Conservation (phyloP, 192 early-diverging fungal species). For the Linderina pennispora region DNA sequence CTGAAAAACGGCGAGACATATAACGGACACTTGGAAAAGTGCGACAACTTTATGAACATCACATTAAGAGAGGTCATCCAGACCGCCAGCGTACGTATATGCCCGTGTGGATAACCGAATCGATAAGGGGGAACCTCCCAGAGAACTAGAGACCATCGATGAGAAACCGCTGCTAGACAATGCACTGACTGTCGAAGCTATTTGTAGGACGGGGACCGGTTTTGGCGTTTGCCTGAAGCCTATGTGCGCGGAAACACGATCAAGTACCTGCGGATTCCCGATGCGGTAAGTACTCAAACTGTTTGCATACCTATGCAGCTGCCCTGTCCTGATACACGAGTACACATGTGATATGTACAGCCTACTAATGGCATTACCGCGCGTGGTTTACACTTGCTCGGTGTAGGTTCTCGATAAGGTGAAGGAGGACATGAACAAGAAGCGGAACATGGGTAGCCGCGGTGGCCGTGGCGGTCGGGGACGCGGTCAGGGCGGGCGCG, state of each 20-base stretch:
- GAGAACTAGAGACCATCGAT: too few species aligned
- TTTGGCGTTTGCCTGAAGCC: conserved; percentile 86
- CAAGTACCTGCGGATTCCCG: conserved; percentile 80
- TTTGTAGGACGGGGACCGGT: conserved; percentile 85
- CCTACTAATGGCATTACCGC: background rate
- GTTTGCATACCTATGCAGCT: too few species aligned
- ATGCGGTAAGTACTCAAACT: conserved; percentile 53
- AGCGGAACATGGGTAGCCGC: conserved; percentile 38
- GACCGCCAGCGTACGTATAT: conserved; percentile 65
- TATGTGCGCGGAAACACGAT: conserved; percentile 92
- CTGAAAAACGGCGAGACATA: conserved; percentile 97
- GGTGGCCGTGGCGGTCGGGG: conserved; percentile 48
- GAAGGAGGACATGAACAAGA: conserved; percentile 69
- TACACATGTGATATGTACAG: too few species aligned
- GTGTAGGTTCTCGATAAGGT: conserved; percentile 82
- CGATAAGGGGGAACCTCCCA: too few species aligned
- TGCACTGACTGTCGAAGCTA: too few species aligned
- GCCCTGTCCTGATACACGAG: too few species aligned
- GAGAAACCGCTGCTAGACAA: too few species aligned
- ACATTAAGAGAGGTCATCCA: conserved; percentile 91
- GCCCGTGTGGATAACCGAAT: too few species aligned
- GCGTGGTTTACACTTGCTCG: background rate
- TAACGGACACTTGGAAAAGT: conserved; percentile 94
- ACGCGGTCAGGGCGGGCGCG: conserved; percentile 41
- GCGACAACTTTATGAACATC: conserved; percentile 98